Evolutionary conservation across 2,329 filamentous ascomycete genomes (phyloP), one percentile per base, ranked within the genome.

Genomic region (Trichoderma breve): DNA sequence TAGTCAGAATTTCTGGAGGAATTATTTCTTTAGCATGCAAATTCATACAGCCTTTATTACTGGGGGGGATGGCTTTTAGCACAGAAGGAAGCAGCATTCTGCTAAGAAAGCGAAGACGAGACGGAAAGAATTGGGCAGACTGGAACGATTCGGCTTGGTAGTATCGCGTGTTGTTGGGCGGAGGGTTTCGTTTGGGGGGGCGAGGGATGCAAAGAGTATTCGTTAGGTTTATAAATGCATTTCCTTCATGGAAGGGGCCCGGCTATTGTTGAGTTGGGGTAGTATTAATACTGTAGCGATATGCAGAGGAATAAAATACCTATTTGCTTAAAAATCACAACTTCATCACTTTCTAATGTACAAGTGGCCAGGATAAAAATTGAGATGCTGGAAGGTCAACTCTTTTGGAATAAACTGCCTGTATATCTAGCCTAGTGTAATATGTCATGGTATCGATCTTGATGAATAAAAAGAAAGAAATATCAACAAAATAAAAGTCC

Each of bases 361-460:
- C 8, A 21, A 11, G 43, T 51, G 4, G 2, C 43, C 1, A 51
- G 43, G 43, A 15, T n/a, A 12, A 18, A 58, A 2, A 15, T 32
- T 32, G 55, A 58, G 28, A 60, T 32, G 55, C 28, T 4, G 3
- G 18, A n/a, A 7, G 18, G 55, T 9, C 28, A 60, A 12, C 8
- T 61, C 8, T 21, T 6, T 32, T 66, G 47, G 64, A 61, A 61
- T 62, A 30, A 43, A 39, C 39, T 2, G 18, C 24, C 28, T 71
- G 28, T 66, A 66, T 65, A 55, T 72, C 70, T 72, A 68, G 36
- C 43, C 36, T 66, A 69, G 60, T 51, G 36, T 63, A n/a, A 34
- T 60, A 64, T 72, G 63, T 64, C 71, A 34, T 72, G 57, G 71
- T 63, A 72, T 72, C 58, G 26, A 53, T 39, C 21, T 36, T 24